Conservation (phyloP, 139 green algal genomes). For the Chlamydomonas applanata region DNA sequence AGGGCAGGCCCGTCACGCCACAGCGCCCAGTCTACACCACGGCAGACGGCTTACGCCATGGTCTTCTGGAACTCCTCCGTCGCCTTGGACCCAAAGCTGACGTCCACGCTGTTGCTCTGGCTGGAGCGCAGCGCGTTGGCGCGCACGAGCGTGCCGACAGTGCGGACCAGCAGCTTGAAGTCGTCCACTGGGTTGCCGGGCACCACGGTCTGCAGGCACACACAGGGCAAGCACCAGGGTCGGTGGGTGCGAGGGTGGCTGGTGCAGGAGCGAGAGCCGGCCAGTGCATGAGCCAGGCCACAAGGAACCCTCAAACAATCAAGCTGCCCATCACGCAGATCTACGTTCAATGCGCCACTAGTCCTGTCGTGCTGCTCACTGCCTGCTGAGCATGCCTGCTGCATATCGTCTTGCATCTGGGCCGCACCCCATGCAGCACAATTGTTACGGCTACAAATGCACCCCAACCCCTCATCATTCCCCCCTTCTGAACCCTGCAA, state of each 20-base stretch:
- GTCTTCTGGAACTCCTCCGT: conserved; percentile 41
- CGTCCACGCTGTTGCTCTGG: conserved; percentile 51
- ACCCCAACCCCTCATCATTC: neutral
- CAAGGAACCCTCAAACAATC: too few species aligned
- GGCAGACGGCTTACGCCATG: too few species aligned
- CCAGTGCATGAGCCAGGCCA: too few species aligned
- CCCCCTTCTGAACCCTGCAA: neutral
- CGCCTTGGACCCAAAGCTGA: conserved; percentile 69
- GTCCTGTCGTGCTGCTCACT: neutral
- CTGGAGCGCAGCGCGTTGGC: conserved; percentile 88
- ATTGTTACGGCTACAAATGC: neutral
- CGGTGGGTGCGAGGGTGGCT: too few species aligned
- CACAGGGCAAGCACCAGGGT: too few species aligned
- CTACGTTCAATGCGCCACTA: too few species aligned
- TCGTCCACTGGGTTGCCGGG: conserved; percentile 97
- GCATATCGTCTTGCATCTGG: too few species aligned
- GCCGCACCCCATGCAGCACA: too few species aligned
- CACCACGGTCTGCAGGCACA: conserved; percentile 82
- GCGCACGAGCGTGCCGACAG: conserved; percentile 84
- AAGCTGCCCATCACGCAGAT: too few species aligned
- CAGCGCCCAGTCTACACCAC: too few species aligned
- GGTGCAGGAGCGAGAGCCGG: neutral
- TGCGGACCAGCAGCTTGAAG: conserved; percentile 93
- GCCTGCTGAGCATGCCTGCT: neutral
- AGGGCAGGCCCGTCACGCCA: too few species aligned